Evolutionary conservation across 441 rosid species (phyloP), one percentile per base, ranked within the genome.

Genomic region (Breynia disticha): DNA sequence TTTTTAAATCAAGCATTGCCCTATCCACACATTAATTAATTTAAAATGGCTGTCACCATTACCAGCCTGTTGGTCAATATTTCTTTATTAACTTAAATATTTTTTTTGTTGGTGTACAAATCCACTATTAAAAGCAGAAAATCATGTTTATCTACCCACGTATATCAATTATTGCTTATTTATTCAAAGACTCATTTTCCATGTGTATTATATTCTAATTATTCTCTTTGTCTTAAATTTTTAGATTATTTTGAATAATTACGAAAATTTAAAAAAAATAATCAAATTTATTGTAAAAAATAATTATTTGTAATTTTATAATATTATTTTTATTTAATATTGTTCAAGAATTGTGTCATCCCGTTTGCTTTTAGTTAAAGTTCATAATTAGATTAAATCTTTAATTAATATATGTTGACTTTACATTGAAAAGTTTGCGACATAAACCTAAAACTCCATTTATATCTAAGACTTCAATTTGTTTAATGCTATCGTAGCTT

Each of bases 1-100:
- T 28, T 28, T 18, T 11, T 16, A 24, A 43, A 28, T 24, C 22
- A 54, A n/a, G 66, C 66, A 58, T 69, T n/a, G 60, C 69, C 56
- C 42, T 60, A 42, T 58, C 60, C 59, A 48, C 68, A 48, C 44
- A 44, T 61, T 16, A 15, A 39, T 49, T 19, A 15, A 39, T 49
- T 19, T 60, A 47, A 46, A 47, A 6, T 50, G 7, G 19, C 5
- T 37, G 32, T 48, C 57, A 43, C 46, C 37, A 11, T 48, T 53
- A 43, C 46, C 37, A 11, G 47, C 41, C 48, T 46, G 52, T 45
- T 60, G 14, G 50, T 37, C 41, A 16, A 4, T 53, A 19, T 50
- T 55, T 19, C 8, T 28, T 28, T 28, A 28, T 28, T 28, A 28
- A 28, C 35, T 28, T 28, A 28, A 28, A 4, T 1, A 4, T 28